These are phyloP conservation scores for Pseudocercospora ulei DNA, from an alignment of 2,329 filamentous ascomycete species.

Conservation along the genomic window DNA sequence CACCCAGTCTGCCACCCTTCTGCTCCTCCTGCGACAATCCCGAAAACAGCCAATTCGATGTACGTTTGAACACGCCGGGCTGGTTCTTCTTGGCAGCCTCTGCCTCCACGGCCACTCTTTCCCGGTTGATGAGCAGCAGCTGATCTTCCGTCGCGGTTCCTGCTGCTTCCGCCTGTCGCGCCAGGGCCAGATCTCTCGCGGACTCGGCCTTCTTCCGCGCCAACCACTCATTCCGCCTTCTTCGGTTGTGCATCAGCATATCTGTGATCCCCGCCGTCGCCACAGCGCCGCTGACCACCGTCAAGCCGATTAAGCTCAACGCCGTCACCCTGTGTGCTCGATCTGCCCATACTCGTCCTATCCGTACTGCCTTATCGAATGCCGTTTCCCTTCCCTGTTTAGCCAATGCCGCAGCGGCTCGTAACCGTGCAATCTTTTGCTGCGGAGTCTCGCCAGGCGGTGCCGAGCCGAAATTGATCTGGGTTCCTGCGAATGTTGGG, in stretches of 20 bases:
- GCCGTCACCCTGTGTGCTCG: constrained; percentile 52
- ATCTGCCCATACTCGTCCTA: constrained; percentile 51
- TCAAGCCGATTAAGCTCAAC: constrained; percentile 51
- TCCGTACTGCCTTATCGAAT: constrained; percentile 47
- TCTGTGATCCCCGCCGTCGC: constrained; percentile 56
- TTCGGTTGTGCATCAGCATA: constrained; percentile 58
- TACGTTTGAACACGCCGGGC: constrained; percentile 34
- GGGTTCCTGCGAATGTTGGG: constrained; percentile 25
- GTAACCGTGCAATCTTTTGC: constrained; percentile 46
- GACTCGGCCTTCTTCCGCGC: constrained; percentile 44
- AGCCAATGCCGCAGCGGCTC: constrained; percentile 42
- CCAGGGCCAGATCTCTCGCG: constrained; percentile 38
- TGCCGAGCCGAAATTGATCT: constrained; percentile 27
- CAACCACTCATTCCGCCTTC: constrained; percentile 54
- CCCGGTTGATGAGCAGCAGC: constrained; percentile 45
- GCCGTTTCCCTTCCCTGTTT: constrained; percentile 44
- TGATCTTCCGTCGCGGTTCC: constrained; percentile 45
- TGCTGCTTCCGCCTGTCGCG: constrained; percentile 36
- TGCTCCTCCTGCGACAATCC: constrained; percentile 34
- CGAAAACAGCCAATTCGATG: constrained; percentile 31
- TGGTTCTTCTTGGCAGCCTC: constrained; percentile 37
- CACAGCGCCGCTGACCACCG: constrained; percentile 51
- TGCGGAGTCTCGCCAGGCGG: constrained; percentile 44
- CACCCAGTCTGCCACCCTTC: constrained; percentile 33
- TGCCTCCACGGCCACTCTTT: constrained; percentile 54